Base-by-base conservation (phyloP, 192 early-diverging fungal species). In the Coemansia sp. region DNA sequence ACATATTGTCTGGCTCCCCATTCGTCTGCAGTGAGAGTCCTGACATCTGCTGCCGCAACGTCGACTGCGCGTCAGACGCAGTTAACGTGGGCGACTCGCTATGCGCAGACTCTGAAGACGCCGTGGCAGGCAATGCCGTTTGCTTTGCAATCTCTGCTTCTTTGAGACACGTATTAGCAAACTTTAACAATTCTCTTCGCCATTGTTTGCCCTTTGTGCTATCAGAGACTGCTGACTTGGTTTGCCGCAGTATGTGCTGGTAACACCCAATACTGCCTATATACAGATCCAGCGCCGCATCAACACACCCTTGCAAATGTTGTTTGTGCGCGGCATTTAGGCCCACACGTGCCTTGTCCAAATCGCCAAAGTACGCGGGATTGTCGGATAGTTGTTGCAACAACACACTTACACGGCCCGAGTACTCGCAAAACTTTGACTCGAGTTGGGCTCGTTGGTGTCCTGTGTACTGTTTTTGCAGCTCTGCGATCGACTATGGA, bases 341-440 rank as follows among this genome's bases (percentile, higher is more conserved):
- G 14, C 66, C 60, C 9, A 47, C 59, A 18, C 62, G 62, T 8
- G 70, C 75, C 26, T 36, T 42, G 14, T 61, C 51, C 40, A 78
- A 50, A 10, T 66, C 55, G 2, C 37, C 44, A 23, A 25, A 26
- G 28, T 66, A 67, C 8, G 26, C 31, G n/a, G 61, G 18, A 42
- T 49, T 58, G 14, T 58, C 36, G 2, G 66, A 51, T 18, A 63
- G 53, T 40, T 65, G 61, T 11, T 23, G 24, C 40, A 78, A 56
- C 12, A 78, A 59, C 55, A 48, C 38, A 21, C 75, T 47, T 1
- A 46, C 63, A 11, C 75, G 57, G 12, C 62, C 47, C n/a, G 70
- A 70, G 20, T 78, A 78, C 60, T 78, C 75, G 62, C 69, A 60
- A 49, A 65, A 78, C 46, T 78, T 78, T 52, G 66, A 17, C 7